Evolutionary conservation across 106 monocot genomes (phyloP), one percentile per base, ranked within the genome.

Genomic region (Cymbidium sinense): DNA sequence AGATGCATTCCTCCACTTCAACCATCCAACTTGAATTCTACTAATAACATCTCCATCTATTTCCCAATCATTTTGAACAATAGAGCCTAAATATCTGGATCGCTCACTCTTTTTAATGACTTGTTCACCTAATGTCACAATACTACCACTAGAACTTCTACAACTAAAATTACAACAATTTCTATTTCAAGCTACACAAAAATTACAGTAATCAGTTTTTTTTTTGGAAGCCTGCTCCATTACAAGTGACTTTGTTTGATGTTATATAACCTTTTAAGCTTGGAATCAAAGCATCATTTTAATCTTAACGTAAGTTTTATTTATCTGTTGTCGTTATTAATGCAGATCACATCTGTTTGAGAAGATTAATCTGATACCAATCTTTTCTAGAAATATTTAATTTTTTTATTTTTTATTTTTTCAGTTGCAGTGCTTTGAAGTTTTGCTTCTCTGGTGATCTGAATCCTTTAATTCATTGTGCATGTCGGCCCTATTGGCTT

Each of bases 401-500:
- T 11, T 17, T 73, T 73, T 44, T n/a, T n/a, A n/a, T n/a, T 74
- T 44, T 25, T 28, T 1, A 21, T 37, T 6, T 71, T 71, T n/a
- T 37, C 28, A 44, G 11, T 27, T 28, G 20, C 71, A 71, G 37
- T 71, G 71, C 4, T 74, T 44, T 43, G 25, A 28, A 28, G 74
- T 27, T 43, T 44, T 28, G 43, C 44, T 74, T 44, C 15, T 44
- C 44, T 44, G 43, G 21, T 47, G 28, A 44, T 47, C 44, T 74
- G 74, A 74, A 44, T 74, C 74, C 44, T 43, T 74, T 28, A 28
- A 74, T 43, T 27, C 44, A 44, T 44, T 44, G n/a, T 74, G 74
- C 74, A 74, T 74, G 74, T 74, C 74, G 25, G 74, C 5, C 28
- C 74, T 44, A 12, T 21, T 74, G 12, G 74, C 13, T 74, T 43